phyloP scores from a whole-genome alignment of 257 asterid genomes.

The Solanum pinnatisectum region DNA sequence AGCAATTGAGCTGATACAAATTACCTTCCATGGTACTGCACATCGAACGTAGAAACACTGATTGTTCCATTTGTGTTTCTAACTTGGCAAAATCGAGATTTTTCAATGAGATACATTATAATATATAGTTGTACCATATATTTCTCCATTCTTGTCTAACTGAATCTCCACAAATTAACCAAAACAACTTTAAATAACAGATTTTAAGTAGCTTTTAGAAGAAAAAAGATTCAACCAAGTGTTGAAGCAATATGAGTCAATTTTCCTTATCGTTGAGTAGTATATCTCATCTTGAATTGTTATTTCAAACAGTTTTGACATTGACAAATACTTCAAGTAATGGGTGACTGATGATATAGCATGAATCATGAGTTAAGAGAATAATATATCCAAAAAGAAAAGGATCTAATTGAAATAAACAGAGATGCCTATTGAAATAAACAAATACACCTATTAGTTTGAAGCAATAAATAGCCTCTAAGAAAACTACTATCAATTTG shows the following conservation, averaged over 20 bases:
- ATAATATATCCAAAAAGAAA: neutral
- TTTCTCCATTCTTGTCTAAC: too few species aligned
- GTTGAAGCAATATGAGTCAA: neutral
- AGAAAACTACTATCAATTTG: neutral
- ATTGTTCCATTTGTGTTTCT: too few species aligned
- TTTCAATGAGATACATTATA: too few species aligned
- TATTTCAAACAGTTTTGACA: conserved; percentile 92
- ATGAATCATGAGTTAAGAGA: neutral
- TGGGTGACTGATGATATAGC: conserved; percentile 61
- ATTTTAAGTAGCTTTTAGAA: neutral
- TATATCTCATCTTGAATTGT: conserved; percentile 74
- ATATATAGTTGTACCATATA: too few species aligned
- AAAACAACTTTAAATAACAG: too few species aligned
- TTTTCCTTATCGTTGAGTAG: neutral
- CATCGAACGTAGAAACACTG: too few species aligned
- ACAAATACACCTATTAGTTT: neutral
- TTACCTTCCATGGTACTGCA: too few species aligned
- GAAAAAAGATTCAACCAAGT: neutral
- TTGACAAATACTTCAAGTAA: conserved; percentile 97
- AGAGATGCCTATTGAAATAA: neutral
- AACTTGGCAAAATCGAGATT: too few species aligned
- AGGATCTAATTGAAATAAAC: neutral
- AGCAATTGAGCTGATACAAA: too few species aligned
- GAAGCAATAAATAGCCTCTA: neutral
- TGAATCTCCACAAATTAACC: too few species aligned